Conservation (phyloP, 768 basidiomycete genomes). For the Leccinum rimulosum region DNA sequence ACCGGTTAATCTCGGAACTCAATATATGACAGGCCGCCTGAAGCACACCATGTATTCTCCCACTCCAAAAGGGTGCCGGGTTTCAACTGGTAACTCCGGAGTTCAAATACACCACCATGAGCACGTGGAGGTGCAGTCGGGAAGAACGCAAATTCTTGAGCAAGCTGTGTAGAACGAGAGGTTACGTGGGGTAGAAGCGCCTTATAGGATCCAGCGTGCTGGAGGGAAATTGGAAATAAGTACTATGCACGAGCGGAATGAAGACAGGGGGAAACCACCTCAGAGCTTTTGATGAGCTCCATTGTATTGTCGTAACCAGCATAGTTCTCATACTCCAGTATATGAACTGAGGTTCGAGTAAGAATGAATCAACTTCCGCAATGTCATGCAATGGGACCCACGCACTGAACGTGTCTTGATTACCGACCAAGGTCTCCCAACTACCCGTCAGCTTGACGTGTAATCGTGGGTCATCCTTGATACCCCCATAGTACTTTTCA, state of each 20-base stretch:
- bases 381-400: constrained; percentile 29
- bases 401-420: constrained; percentile 80
- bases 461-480: constrained; percentile 69
- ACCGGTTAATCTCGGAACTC: constrained; percentile 5
- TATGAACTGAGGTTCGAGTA: constrained; percentile 43
- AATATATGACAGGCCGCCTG: neutral
- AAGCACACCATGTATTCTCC: constrained; percentile 83
- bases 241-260: neutral
- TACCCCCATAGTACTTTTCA: constrained; percentile 78
- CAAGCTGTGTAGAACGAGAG: constrained; percentile 73
- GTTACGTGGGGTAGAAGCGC: constrained; percentile 74
- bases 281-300: constrained; percentile 57
- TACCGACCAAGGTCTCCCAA: constrained; percentile 90
- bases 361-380: neutral
- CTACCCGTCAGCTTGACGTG: constrained; percentile 89
- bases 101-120: constrained; percentile 90
- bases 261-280: constrained; percentile 46
- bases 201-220: constrained; percentile 69
- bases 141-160: constrained; percentile 94
- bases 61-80: constrained; percentile 92
- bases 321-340: constrained; percentile 94
- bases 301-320: constrained; percentile 81
- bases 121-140: constrained; percentile 85
- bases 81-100: constrained; percentile 83
- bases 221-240: neutral